Conservation (phyloP, 257 asterid species). For the Solanum neorickii region DNA sequence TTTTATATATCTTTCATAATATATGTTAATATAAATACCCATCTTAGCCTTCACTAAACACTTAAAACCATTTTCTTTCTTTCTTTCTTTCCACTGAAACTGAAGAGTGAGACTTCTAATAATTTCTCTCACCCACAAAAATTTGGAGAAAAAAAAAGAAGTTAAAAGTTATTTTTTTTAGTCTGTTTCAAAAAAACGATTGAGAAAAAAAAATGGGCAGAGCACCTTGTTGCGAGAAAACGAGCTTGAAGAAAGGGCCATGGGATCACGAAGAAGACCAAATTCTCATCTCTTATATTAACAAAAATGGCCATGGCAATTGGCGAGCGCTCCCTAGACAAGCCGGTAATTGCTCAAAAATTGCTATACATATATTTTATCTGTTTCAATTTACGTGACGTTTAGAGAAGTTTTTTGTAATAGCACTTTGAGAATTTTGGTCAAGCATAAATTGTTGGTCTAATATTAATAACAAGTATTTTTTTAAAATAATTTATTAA, state of each 20-base stretch:
- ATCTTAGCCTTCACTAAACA: background rate
- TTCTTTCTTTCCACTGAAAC: background rate
- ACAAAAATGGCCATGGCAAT: background rate
- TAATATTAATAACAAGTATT: background rate
- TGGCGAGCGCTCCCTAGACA: background rate
- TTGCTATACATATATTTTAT: fast-evolving
- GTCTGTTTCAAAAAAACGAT: background rate
- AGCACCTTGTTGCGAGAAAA: background rate
- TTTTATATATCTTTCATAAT: background rate
- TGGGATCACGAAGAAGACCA: background rate
- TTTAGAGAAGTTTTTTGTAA: background rate
- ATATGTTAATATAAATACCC: background rate
- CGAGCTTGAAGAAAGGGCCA: background rate
- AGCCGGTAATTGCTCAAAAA: background rate
- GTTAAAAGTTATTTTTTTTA: background rate
- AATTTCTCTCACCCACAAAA: background rate
- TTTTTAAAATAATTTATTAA: background rate
- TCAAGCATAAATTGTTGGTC: background rate
- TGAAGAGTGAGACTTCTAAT: background rate
- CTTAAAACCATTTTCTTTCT: background rate
- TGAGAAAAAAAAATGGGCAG: background rate
- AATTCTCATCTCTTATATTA: background rate
- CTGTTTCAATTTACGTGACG: background rate
- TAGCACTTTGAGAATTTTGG: background rate
- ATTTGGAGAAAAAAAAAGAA: background rate